A percentile compares a stretch with the other conserved stretches of the same genome.
Conservation (phyloP, 768 basidiomycete species). For the Tricholoma sp. region DNA sequence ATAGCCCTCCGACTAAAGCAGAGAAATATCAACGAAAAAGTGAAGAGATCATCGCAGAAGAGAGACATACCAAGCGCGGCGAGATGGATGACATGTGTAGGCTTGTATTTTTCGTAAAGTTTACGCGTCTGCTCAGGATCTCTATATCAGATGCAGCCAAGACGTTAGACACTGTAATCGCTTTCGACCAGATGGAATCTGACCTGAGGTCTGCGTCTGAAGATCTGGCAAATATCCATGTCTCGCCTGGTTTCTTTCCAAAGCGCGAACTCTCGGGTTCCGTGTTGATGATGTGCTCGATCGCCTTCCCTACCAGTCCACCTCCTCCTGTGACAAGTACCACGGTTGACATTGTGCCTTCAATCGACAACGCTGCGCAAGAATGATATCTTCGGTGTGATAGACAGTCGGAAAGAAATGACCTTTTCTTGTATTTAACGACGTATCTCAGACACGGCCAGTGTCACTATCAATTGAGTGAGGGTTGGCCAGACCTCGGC, state of each 20-base stretch:
- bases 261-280: slow-evolving; percentile 78
- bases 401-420: too few species aligned
- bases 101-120: slow-evolving; percentile 87
- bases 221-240: slow-evolving; percentile 80
- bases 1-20: slow-evolving; percentile 83
- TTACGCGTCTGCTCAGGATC: slow-evolving; percentile 62
- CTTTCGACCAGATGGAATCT: slow-evolving; percentile 2
- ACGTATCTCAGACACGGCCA: too few species aligned
- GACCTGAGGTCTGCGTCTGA: slow-evolving; percentile 85
- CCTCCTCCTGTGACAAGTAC: slow-evolving; percentile 82
- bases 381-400: too few species aligned
- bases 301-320: slow-evolving; percentile 87
- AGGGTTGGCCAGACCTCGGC: too few species aligned
- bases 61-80: slow-evolving; percentile 74
- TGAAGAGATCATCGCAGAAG: neutral
- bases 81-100: slow-evolving; percentile 95
- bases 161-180: neutral
- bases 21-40: neutral
- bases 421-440: too few species aligned
- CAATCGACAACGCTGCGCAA: too few species aligned
- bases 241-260: slow-evolving; percentile 70
- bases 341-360: slow-evolving; percentile 35
- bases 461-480: too few species aligned
- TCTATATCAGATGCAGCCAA: slow-evolving; percentile 31
- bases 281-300: slow-evolving; percentile 71